phyloP scores from a whole-genome alignment of 768 basidiomycete species.

The Phanerochaete sordida region DNA sequence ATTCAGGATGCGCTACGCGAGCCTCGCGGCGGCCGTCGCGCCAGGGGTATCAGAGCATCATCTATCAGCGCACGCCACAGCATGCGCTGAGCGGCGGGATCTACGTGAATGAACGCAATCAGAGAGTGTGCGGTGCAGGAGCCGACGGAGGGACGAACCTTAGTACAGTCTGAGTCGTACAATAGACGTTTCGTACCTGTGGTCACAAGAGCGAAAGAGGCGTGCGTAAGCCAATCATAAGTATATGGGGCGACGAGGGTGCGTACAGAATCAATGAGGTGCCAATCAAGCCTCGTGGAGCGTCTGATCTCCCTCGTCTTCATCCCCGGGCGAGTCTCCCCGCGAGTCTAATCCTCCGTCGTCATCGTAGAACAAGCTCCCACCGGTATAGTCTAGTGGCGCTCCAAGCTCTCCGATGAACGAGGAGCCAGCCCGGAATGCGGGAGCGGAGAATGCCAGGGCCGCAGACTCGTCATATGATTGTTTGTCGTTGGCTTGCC shows the following conservation, averaged over 20 bases:
- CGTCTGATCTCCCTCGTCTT: too few relatives aligned
- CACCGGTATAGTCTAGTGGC: too few relatives aligned
- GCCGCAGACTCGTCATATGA: background rate
- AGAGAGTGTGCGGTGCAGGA: background rate
- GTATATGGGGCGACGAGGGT: background rate
- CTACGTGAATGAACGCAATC: background rate
- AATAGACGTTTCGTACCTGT: background rate
- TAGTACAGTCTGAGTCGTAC: background rate
- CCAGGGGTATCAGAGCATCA: background rate
- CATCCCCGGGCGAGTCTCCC: too few relatives aligned
- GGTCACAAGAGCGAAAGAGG: background rate
- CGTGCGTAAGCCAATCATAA: background rate
- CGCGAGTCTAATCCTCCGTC: too few relatives aligned
- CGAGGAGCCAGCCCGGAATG: background rate
- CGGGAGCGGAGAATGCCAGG: background rate
- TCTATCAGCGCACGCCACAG: background rate
- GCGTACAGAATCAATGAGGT: background rate
- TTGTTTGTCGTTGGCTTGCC: background rate
- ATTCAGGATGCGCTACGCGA: too few relatives aligned
- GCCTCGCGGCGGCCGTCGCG: too few relatives aligned
- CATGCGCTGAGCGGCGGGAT: background rate
- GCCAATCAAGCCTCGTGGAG: too few relatives aligned
- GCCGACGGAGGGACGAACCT: too few relatives aligned
- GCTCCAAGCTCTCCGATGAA: too few relatives aligned
- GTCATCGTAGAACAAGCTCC: too few relatives aligned